These are phyloP conservation scores for Neocatenulostroma microsporum DNA, from an alignment of 2,329 filamentous ascomycete genomes.

Conservation along the genomic window DNA sequence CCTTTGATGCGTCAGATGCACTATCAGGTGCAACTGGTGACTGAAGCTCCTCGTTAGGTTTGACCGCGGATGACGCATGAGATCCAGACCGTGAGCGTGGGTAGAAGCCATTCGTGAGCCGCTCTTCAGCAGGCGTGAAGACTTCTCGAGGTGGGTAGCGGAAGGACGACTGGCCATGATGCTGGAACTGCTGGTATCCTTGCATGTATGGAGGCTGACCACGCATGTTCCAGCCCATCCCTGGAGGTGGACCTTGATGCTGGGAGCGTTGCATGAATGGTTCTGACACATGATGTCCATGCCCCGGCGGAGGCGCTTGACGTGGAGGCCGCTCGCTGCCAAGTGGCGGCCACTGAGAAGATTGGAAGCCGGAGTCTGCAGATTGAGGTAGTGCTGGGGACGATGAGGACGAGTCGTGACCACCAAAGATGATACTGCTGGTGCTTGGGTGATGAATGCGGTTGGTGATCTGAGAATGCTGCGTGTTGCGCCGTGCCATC, in stretches of 20 bases:
- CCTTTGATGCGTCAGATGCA: conserved; percentile 7
- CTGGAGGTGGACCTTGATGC: conserved; percentile 8
- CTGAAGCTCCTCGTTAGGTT: conserved; percentile 14
- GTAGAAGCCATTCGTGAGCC: conserved; percentile 12
- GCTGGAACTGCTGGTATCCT: conserved; percentile 6
- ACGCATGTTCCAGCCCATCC: conserved; percentile 12
- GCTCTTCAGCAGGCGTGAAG: conserved; percentile 14
- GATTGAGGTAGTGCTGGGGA: conserved; percentile 30
- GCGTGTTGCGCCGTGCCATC: conserved; percentile 3
- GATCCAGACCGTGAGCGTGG: conserved; percentile 19
- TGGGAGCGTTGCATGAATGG: conserved; percentile 10
- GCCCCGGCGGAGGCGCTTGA: conserved; percentile 15
- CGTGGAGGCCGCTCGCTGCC: not conserved
- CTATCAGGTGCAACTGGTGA: conserved; percentile 16
- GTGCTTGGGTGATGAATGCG: conserved; percentile 18
- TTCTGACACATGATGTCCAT: conserved; percentile 23
- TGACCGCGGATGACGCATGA: conserved; percentile 17
- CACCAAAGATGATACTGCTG: conserved; percentile 33
- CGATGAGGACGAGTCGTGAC: conserved; percentile 29
- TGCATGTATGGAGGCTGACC: conserved; percentile 8
- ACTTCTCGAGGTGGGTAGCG: conserved; percentile 22
- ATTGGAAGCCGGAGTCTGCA: conserved; percentile 15
- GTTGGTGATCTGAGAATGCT: conserved; percentile 12
- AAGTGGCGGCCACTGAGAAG: conserved; percentile 12
- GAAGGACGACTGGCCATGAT: conserved; percentile 14